These are phyloP conservation scores for Cucumis melo DNA, from an alignment of 306 rosid genomes.

Conservation along the genomic window DNA sequence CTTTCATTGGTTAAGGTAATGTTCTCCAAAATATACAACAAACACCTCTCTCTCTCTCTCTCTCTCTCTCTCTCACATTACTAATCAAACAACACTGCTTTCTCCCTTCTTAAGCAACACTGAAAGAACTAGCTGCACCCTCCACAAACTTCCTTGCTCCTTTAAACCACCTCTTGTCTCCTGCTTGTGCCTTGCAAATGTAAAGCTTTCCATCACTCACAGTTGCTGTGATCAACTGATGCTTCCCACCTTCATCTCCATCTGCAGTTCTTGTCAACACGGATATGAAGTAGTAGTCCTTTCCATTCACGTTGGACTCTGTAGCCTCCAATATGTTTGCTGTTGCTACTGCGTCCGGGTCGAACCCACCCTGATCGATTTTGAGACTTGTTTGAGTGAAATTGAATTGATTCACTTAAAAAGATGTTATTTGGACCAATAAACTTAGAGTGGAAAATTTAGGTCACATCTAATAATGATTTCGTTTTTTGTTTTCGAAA, in stretches of 20 bases:
- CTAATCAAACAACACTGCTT: not conserved
- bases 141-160: slow-evolving; percentile 89
- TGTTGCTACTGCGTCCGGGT: slow-evolving; percentile 58
- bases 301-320: slow-evolving; percentile 26
- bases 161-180: slow-evolving; percentile 98
- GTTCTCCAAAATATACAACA: slow-evolving; percentile 6
- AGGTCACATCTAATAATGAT: not conserved
- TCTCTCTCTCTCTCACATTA: not conserved
- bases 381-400: not conserved
- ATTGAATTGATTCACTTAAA: not conserved
- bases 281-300: slow-evolving; percentile 45
- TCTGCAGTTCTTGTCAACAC: slow-evolving; percentile 98
- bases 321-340: slow-evolving; percentile 68
- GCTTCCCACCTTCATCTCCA: slow-evolving; percentile 98
- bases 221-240: slow-evolving; percentile 68
- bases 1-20: slow-evolving; percentile 6
- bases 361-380: slow-evolving; percentile 76
- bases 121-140: slow-evolving; percentile 62
- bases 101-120: slow-evolving; percentile 48
- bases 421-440: not conserved
- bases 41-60: not conserved
- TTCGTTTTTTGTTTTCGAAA: not conserved
- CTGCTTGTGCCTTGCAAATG: slow-evolving; percentile 95
- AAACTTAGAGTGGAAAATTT: not conserved
- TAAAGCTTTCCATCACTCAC: slow-evolving; percentile 80